A percentile compares a stretch with the other conserved stretches of the same genome.
Conservation (phyloP, 1,284 basidiomycete genomes). For the Ustilago tritici region DNA sequence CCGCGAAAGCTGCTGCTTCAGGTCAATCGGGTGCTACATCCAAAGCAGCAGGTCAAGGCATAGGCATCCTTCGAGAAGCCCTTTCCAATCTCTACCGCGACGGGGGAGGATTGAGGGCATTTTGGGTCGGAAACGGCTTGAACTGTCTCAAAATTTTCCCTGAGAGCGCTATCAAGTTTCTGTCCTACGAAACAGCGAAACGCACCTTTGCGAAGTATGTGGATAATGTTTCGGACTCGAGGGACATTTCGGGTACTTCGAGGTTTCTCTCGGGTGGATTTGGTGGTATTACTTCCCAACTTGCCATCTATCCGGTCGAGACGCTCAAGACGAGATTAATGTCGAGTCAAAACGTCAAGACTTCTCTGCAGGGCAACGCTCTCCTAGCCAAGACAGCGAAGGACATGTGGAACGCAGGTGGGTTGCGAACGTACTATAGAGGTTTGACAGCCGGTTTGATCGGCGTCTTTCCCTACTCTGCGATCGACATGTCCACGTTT, state of each 20-base stretch:
- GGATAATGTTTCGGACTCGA: slow-evolving; percentile 87
- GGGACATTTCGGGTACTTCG: slow-evolving; percentile 89
- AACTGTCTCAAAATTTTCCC: slow-evolving; percentile 90
- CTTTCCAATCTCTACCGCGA: slow-evolving; percentile 80
- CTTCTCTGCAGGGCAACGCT: slow-evolving; percentile 75
- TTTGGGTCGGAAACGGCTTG: slow-evolving; percentile 83
- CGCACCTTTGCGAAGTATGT: slow-evolving; percentile 90
- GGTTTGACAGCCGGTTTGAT: slow-evolving; percentile 78
- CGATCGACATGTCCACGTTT: slow-evolving; percentile 71
- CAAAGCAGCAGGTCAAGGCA: slow-evolving; percentile 48
- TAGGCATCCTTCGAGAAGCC: slow-evolving; percentile 78
- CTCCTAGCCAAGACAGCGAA: slow-evolving; percentile 75
- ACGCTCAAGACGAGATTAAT: slow-evolving; percentile 73
- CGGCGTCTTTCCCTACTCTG: slow-evolving; percentile 71
- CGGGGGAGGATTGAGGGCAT: slow-evolving; percentile 85
- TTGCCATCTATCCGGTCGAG: slow-evolving; percentile 72
- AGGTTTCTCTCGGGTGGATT: slow-evolving; percentile 95
- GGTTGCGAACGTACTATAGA: slow-evolving; percentile 86
- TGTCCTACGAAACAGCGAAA: slow-evolving; percentile 95
- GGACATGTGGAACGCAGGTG: slow-evolving; percentile 82
- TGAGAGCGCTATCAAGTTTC: slow-evolving; percentile 92
- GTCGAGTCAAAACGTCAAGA: slow-evolving; percentile 77
- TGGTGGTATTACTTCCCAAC: slow-evolving; percentile 92
- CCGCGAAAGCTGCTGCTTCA: slow-evolving; percentile 22
- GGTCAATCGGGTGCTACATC: slow-evolving; percentile 16